phyloP scores from a whole-genome alignment of 768 basidiomycete species.

The Exsudoporus frostii region DNA sequence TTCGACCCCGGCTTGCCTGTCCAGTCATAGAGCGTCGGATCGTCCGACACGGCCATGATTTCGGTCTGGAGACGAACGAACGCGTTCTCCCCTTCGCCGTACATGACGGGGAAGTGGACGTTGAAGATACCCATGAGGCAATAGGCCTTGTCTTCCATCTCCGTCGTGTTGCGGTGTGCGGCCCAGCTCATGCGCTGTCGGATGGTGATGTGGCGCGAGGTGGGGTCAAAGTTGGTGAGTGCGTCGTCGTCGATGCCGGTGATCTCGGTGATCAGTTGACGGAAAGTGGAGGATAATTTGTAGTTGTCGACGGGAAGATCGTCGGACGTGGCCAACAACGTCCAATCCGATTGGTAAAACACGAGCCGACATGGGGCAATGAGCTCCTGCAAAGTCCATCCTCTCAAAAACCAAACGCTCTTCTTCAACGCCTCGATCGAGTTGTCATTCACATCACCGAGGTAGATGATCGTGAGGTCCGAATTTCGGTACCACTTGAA shows the following conservation, averaged over 20 bases:
- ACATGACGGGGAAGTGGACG: slow-evolving; percentile 27
- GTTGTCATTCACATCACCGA: slow-evolving; percentile 17
- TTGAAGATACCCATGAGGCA: slow-evolving; percentile 29
- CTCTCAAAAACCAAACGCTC: slow-evolving; percentile 26
- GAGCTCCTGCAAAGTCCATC: slow-evolving; percentile 28
- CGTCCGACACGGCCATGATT: slow-evolving; percentile 24
- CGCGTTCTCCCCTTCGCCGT: slow-evolving; percentile 28
- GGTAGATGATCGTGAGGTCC: slow-evolving; percentile 24
- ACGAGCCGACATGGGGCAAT: slow-evolving; percentile 22
- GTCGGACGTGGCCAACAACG: slow-evolving; percentile 7
- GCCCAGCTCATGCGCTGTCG: slow-evolving; percentile 30
- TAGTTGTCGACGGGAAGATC: slow-evolving; percentile 19
- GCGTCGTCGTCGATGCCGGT: slow-evolving; percentile 18
- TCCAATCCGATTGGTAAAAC: slow-evolving; percentile 27
- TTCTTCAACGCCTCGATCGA: slow-evolving; percentile 12
- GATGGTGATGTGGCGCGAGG: slow-evolving; percentile 12
- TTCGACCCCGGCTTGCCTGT: slow-evolving; percentile 14
- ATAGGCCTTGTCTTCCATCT: slow-evolving; percentile 29
- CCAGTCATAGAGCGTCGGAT: slow-evolving; percentile 27
- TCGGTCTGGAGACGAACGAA: slow-evolving; percentile 28
- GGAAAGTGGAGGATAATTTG: slow-evolving; percentile 13
- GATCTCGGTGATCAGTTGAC: slow-evolving; percentile 12
- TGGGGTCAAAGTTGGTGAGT: slow-evolving; percentile 18
- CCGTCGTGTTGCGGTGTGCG: slow-evolving; percentile 26
- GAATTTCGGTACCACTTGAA: slow-evolving; percentile 29